Evolutionary conservation across 257 asterid species (phyloP).

Genomic region (Nicotiana sylvestris): DNA sequence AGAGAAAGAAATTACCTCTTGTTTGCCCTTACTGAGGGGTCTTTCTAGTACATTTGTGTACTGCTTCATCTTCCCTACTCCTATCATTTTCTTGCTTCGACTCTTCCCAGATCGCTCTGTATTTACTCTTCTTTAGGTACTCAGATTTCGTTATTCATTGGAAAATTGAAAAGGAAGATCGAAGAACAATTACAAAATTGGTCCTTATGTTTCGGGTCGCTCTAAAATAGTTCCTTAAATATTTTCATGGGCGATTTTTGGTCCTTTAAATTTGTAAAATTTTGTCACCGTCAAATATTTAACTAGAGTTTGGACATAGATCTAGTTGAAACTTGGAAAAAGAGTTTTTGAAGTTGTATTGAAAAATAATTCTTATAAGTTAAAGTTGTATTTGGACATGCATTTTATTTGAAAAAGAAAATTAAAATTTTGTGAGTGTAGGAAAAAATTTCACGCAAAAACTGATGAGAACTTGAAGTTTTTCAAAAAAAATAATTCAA

Average conservation of each 20-base stretch:
- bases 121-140: neutral
- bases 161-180: neutral
- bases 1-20: constrained; percentile 59
- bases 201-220: neutral
- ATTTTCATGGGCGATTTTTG: neutral
- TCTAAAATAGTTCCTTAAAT: neutral
- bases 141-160: neutral
- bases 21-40: constrained; percentile 93
- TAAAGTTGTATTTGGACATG: too few relatives aligned
- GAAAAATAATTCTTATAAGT: too few relatives aligned
- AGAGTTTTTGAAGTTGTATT: too few relatives aligned
- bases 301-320: too few relatives aligned
- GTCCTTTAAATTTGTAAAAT: neutral
- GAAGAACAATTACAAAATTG: neutral
- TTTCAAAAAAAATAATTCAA: too few relatives aligned
- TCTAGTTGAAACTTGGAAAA: too few relatives aligned
- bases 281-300: too few relatives aligned
- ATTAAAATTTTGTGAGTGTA: too few relatives aligned
- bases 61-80: constrained; percentile 86
- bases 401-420: too few relatives aligned
- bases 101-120: neutral
- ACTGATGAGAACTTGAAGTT: too few relatives aligned
- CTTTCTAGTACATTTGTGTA: constrained; percentile 74
- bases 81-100: constrained; percentile 43
- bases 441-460: too few relatives aligned